Evolutionary conservation across 371 early-diverging fungal genomes (phyloP).

Genomic region (Saksenaea vasiformis): DNA sequence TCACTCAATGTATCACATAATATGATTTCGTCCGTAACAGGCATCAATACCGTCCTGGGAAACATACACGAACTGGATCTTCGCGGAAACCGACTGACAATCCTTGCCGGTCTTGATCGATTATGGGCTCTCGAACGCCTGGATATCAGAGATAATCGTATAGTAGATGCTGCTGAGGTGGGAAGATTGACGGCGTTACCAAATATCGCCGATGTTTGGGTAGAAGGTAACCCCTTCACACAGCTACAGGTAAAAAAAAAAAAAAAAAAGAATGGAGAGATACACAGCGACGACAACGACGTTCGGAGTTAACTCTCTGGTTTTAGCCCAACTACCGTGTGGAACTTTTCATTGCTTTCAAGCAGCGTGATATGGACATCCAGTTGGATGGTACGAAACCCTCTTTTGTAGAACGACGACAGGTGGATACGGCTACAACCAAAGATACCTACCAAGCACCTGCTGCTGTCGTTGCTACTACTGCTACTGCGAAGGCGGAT

Average conservation of each 20-base stretch:
- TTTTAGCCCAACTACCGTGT: slow-evolving; percentile 58
- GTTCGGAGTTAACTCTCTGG: no score
- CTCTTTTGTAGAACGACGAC: slow-evolving; percentile 51
- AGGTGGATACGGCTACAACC: slow-evolving; percentile 19
- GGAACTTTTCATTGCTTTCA: slow-evolving; percentile 54
- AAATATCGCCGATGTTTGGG: slow-evolving; percentile 61
- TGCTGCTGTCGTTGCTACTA: slow-evolving; percentile 18
- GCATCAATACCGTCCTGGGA: slow-evolving; percentile 68
- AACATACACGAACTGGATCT: slow-evolving; percentile 65
- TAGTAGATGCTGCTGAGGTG: slow-evolving; percentile 62
- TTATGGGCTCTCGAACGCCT: slow-evolving; percentile 72
- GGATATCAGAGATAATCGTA: slow-evolving; percentile 68
- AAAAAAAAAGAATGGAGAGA: no score
- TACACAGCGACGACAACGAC: no score
- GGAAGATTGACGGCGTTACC: slow-evolving; percentile 59
- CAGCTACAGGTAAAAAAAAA: slow-evolving; percentile 42
- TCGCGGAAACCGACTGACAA: slow-evolving; percentile 65
- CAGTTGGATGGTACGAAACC: slow-evolving; percentile 61
- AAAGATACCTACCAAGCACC: slow-evolving; percentile 15
- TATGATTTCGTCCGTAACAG: slow-evolving; percentile 61
- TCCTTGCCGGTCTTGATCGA: slow-evolving; percentile 67
- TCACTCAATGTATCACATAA: slow-evolving; percentile 68
- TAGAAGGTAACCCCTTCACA: slow-evolving; percentile 65
- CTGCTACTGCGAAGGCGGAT: slow-evolving; percentile 9
- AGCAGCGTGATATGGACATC: slow-evolving; percentile 49